Base-by-base conservation (phyloP, 768 basidiomycete genomes). In the Lactifluus piperatus region DNA sequence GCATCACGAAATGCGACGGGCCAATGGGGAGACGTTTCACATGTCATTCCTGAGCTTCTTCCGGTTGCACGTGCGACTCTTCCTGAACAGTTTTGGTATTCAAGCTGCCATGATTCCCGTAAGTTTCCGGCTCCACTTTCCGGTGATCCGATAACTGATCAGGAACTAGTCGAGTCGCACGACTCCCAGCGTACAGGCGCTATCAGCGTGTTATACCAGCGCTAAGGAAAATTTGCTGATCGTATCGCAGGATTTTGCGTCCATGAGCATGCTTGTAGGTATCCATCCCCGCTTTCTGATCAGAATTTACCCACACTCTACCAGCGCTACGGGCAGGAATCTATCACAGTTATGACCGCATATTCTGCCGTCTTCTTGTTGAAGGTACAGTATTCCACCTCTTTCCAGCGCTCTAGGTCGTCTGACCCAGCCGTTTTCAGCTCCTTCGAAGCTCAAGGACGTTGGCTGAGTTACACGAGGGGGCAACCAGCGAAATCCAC, bases 321-420 rank as follows among this genome's bases (percentile, higher is more conserved):
- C 16, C 68, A 91, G 89, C 84, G 85, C 46, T 93, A 92, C 65
- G 81, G 86, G 8, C 91, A 92, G 74, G 90, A 92, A 68, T 85
- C 87, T 5, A 82, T 90, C 60, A 84, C 86, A 8, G 81, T 87
- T 47, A 92, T 92, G 90, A 87, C 86, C 20, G 91, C 88, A 26
- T 92, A 92, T 66, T 82, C 86, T 48, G 89, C 90, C 20, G 82
- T 92, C 37, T 86, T 90, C 68, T 72, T 93, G 62, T 74, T 92
- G 64, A 85, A 79, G 77, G 91, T 87, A 68, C 24, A 13, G n/a
- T 37, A 27, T 39, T 46, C 34, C 46, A 24, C 8, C n/a, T 34
- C 34, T 34, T 43, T 22, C 41, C 18, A 5, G 18, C 18, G 32
- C 20, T 24, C 16, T 24, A 39, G 39, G n/a, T 49, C 8, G 53